Percentiles rank a stretch among this genome's conserved stretches.
Evolutionary conservation across 1,284 basidiomycete species (phyloP).

Genomic region (Ustilago vetiveriae): DNA sequence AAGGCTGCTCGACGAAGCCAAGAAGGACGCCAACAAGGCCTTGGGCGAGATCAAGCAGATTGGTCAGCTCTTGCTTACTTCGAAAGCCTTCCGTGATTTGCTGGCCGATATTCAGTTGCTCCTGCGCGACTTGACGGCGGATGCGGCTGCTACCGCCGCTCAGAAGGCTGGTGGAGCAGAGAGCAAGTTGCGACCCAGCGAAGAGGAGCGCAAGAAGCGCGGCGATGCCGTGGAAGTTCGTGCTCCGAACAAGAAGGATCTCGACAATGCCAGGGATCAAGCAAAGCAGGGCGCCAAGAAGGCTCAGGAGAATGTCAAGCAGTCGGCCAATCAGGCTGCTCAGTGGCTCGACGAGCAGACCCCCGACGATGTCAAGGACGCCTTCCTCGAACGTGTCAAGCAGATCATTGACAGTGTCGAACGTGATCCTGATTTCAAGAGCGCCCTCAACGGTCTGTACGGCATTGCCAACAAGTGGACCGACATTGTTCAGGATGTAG

Average conservation of each 20-base stretch:
- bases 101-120: slow-evolving; percentile 68
- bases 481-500: slow-evolving; percentile 68
- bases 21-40: slow-evolving; percentile 66
- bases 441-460: slow-evolving; percentile 68
- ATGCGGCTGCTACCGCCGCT: slow-evolving; percentile 64
- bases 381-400: slow-evolving; percentile 68
- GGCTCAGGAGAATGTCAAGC: slow-evolving; percentile 57
- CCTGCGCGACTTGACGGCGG: slow-evolving; percentile 69
- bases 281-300: slow-evolving; percentile 67
- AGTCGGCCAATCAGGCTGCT: slow-evolving; percentile 37
- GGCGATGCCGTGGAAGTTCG: slow-evolving; percentile 50
- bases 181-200: slow-evolving; percentile 56
- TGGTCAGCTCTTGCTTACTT: slow-evolving; percentile 68
- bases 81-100: slow-evolving; percentile 68
- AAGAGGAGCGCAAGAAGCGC: slow-evolving; percentile 60
- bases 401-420: slow-evolving; percentile 63
- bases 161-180: slow-evolving; percentile 58
- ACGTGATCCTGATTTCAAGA: slow-evolving; percentile 68
- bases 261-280: slow-evolving; percentile 65
- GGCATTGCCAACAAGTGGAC: slow-evolving; percentile 70
- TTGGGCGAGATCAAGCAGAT: slow-evolving; percentile 69
- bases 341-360: slow-evolving; percentile 69
- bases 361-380: slow-evolving; percentile 69
- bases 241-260: slow-evolving; percentile 64
- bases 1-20: slow-evolving; percentile 60